Evolutionary conservation across 1,139 yeast species (phyloP), one percentile per base, ranked within the genome.

Genomic region (Meyerozyma elateridarum): DNA sequence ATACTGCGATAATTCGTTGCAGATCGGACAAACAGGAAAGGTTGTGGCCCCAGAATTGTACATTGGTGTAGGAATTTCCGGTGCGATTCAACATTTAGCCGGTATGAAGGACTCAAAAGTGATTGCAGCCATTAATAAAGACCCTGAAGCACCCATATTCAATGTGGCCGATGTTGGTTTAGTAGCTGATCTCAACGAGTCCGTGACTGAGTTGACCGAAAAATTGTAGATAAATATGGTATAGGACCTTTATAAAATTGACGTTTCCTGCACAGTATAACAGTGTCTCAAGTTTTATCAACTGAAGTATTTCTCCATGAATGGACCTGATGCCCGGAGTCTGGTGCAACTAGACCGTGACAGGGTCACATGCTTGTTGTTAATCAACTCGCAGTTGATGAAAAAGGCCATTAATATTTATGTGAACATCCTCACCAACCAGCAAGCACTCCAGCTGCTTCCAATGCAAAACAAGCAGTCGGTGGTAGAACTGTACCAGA

Each of bases 11-110:
- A 91, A 91, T 62, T 88, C 97, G n/a, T 73, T 91, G 46, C 98
- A 91, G 64, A 91, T 91, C 39, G 98, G 98, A 34, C 98, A 91
- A 64, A 91, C 98, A 8, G 98, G 98, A 51, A 91, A 91, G 57
- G 89, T 89, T 35, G 95, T 91, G 31, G 97, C 98, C 3, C 98
- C 98, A 12, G 96, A 89, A 26, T 73, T 89, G 47, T 91, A 91
- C 56, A 60, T 91, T 36, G 97, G 96, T 4, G 79, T 89, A 28
- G 98, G 98, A 42, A 77, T 91, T 37, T 85, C 95, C 18, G 98
- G 98, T 40, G 98, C 98, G 27, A 91, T 91, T 49, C 98, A 91
- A 62, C 97, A 91, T 62, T 69, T 91, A 54, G 98, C 98, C 1
- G 98, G 98, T 44, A 91, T 91, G 96, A 89, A 89, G 64, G 97